phyloP scores from a whole-genome alignment of 352 stramenopile genomes.

The Globisporangium sylvaticum region DNA sequence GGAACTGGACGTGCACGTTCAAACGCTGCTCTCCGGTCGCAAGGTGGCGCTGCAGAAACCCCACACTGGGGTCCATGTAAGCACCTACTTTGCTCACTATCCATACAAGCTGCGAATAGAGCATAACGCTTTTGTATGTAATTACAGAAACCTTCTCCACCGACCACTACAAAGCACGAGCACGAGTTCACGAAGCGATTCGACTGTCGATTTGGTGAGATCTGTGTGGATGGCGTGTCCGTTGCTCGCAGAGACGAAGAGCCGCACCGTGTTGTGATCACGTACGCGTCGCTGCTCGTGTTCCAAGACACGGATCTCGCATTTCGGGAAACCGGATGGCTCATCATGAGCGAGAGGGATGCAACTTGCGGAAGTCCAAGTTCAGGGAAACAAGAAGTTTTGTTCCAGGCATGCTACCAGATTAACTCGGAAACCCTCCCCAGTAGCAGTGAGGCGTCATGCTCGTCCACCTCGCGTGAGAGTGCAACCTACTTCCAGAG shows the following conservation, averaged over 20 bases:
- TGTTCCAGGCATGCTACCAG: slow-evolving; percentile 2
- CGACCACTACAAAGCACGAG: background rate
- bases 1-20: background rate
- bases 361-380: no score
- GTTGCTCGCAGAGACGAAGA: slow-evolving; percentile 3
- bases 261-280: background rate
- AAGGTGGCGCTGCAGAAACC: background rate
- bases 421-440: background rate
- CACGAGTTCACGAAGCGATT: background rate
- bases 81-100: background rate
- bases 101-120: no score
- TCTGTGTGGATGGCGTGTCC: background rate
- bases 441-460: no score
- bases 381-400: background rate
- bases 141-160: no score
- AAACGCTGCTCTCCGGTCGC: no score
- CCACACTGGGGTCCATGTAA: background rate
- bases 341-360: background rate
- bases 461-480: no score
- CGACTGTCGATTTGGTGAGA: slow-evolving; percentile 3
- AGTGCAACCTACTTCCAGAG: slow-evolving; percentile 4
- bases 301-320: background rate
- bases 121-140: no score
- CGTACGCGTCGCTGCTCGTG: background rate
- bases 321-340: background rate